Percentiles rank a stretch among this genome's conserved stretches.
phyloP scores from a whole-genome alignment of 768 basidiomycete genomes.

The Kwoniella dendrophila region DNA sequence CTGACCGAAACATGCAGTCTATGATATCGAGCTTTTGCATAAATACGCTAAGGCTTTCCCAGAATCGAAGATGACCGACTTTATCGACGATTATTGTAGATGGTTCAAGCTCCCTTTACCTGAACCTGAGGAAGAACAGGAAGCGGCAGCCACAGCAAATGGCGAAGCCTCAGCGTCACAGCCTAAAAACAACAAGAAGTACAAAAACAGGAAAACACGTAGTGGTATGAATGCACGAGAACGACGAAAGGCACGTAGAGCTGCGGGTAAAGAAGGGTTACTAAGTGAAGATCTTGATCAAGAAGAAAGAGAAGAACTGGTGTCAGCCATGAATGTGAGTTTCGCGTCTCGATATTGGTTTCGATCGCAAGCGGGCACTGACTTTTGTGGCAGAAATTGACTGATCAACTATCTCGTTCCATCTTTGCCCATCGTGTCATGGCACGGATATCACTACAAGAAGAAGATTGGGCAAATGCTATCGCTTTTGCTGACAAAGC shows the following conservation, averaged over 20 bases:
- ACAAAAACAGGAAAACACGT: conserved; percentile 16
- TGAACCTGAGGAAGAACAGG: conserved; percentile 59
- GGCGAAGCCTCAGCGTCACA: conserved; percentile 1
- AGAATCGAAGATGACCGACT: conserved; percentile 60
- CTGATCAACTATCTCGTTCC: conserved; percentile 60
- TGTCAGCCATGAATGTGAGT: conserved; percentile 68
- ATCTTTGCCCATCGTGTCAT: conserved; percentile 70
- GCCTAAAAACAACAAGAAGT: conserved; percentile 23
- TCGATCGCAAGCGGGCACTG: neutral
- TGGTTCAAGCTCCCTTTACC: conserved; percentile 62
- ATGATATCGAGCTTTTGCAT: conserved; percentile 64
- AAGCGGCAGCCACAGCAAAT: conserved; percentile 5
- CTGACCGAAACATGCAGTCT: conserved; percentile 49
- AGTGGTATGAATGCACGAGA: conserved; percentile 41
- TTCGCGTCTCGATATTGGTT: neutral
- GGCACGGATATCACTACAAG: conserved; percentile 67
- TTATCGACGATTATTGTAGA: conserved; percentile 70
- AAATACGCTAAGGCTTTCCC: conserved; percentile 72
- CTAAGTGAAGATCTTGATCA: conserved; percentile 50
- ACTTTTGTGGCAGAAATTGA: conserved; percentile 31
- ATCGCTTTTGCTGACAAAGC: conserved; percentile 73
- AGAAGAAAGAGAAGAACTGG: conserved; percentile 63
- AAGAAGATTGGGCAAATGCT: conserved; percentile 73
- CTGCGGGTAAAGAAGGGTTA: conserved; percentile 40
- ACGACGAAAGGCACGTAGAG: conserved; percentile 38